phyloP scores from a whole-genome alignment of 305 asterid genomes.

The Solanum hybrid region DNA sequence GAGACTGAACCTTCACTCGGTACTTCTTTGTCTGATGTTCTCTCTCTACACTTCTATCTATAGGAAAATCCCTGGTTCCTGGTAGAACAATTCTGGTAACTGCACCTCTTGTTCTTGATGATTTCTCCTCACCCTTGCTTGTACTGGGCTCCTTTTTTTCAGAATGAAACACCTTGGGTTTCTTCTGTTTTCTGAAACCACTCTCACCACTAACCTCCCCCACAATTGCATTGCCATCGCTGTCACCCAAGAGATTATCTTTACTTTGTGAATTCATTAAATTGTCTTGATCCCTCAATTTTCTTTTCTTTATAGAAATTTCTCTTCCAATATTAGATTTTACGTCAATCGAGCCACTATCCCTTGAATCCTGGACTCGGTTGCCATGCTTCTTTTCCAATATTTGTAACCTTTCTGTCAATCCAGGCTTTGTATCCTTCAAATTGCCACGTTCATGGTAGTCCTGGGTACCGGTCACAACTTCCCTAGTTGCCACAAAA shows the following conservation, averaged over 20 bases:
- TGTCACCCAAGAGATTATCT: conserved; percentile 27
- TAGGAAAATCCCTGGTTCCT: conserved; percentile 27
- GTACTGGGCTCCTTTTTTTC: conserved; percentile 39
- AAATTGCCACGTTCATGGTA: conserved; percentile 13
- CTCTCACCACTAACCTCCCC: conserved; percentile 36
- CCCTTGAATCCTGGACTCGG: conserved; percentile 27
- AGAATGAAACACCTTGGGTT: conserved; percentile 33
- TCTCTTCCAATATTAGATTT: conserved; percentile 21
- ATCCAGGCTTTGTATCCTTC: conserved; percentile 28
- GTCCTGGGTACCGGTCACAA: conserved; percentile 32
- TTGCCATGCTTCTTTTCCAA: conserved; percentile 32
- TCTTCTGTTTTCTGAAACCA: conserved; percentile 48
- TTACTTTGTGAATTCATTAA: conserved; percentile 19
- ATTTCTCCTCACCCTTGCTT: conserved; percentile 21
- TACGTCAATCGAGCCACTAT: conserved; percentile 19
- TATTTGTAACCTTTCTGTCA: conserved; percentile 26
- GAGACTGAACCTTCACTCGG: conserved; percentile 24
- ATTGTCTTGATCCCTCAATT: conserved; percentile 36
- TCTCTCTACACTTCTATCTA: conserved; percentile 24
- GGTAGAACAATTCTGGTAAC: conserved; percentile 23
- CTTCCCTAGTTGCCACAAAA: conserved; percentile 28
- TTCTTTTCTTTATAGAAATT: conserved; percentile 45
- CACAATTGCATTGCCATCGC: conserved; percentile 24
- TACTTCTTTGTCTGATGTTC: conserved; percentile 33
- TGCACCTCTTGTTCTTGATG: conserved; percentile 20